phyloP scores from a whole-genome alignment of 805 yeast genomes.

The Schwanniomyces pseudopolymorphus region DNA sequence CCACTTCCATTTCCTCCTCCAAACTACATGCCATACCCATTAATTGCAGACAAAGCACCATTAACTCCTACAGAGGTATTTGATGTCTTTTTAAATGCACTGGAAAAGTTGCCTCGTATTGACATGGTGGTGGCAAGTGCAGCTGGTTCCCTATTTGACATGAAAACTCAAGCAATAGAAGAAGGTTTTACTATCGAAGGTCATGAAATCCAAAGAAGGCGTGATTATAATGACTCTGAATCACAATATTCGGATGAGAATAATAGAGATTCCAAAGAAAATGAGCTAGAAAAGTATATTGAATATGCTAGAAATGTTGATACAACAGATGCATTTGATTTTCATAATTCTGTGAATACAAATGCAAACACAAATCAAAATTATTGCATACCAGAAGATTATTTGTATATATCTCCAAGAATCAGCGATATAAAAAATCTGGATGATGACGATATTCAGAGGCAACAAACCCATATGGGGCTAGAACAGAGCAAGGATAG shows the following conservation, averaged over 20 bases:
- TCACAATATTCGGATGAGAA: constrained; percentile 1
- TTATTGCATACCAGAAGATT: constrained; percentile 2
- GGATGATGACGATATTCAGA: neutral
- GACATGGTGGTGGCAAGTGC: constrained; percentile 49
- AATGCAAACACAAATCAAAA: constrained; percentile 4
- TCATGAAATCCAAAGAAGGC: constrained; percentile 3
- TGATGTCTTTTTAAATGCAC: constrained; percentile 34
- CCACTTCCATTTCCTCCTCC: constrained; percentile 48
- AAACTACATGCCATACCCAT: constrained; percentile 45
- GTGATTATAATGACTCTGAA: constrained; percentile 8
- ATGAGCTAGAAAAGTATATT: constrained; percentile 22
- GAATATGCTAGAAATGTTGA: constrained; percentile 24
- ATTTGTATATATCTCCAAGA: constrained; percentile 5
- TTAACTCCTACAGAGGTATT: constrained; percentile 38
- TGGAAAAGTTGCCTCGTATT: constrained; percentile 33
- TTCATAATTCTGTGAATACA: constrained; percentile 5
- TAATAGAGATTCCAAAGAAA: constrained; percentile 10
- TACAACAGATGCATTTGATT: constrained; percentile 18
- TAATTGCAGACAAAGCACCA: constrained; percentile 33
- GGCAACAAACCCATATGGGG: neutral
- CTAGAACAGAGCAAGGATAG: neutral
- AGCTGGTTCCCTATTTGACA: constrained; percentile 42
- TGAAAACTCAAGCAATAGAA: constrained; percentile 29
- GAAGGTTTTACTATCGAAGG: constrained; percentile 27
- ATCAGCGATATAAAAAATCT: constrained; percentile 10